A percentile compares a stretch with the other conserved stretches of the same genome.
Conservation (phyloP, 805 yeast genomes). For the Kockiozyma suomiensis region DNA sequence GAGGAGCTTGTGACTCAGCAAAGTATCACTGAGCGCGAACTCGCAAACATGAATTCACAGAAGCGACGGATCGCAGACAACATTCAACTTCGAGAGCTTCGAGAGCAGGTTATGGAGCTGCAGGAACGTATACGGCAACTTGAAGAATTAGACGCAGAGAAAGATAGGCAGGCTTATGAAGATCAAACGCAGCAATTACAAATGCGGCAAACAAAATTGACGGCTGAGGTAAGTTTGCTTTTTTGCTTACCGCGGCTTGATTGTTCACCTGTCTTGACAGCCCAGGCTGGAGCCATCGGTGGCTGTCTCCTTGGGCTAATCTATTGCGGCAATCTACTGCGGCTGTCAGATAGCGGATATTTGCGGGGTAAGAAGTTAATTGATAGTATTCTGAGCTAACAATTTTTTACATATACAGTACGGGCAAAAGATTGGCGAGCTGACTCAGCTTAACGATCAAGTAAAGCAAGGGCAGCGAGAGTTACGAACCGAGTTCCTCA, state of each 20-base stretch:
- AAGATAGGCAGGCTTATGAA: constrained; percentile 63
- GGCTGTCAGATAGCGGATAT: not conserved
- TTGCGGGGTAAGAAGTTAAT: too few species aligned
- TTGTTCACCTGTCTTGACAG: not conserved
- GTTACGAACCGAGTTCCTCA: constrained; percentile 67
- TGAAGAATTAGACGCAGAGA: constrained; percentile 61
- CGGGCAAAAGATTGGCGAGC: constrained; percentile 82
- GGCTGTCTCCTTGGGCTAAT: not conserved
- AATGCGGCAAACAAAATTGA: constrained; percentile 55
- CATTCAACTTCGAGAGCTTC: constrained; percentile 56
- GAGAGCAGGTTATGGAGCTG: constrained; percentile 45
- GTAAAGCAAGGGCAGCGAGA: constrained; percentile 58
- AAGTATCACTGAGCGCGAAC: constrained; percentile 39
- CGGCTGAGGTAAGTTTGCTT: constrained; percentile 46
- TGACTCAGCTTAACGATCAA: constrained; percentile 79
- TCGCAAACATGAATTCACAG: constrained; percentile 41
- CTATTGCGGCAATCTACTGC: not conserved
- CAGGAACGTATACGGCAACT: constrained; percentile 49
- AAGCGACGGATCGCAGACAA: constrained; percentile 68
- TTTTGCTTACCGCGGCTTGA: not conserved
- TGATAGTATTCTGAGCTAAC: not conserved
- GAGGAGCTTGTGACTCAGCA: constrained; percentile 31
- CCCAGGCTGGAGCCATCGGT: not conserved
- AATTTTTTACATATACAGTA: constrained; percentile 43
- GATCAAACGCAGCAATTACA: constrained; percentile 55